Evolutionary conservation across 768 basidiomycete genomes (phyloP).

Genomic region (Pulveroboletus sp.): DNA sequence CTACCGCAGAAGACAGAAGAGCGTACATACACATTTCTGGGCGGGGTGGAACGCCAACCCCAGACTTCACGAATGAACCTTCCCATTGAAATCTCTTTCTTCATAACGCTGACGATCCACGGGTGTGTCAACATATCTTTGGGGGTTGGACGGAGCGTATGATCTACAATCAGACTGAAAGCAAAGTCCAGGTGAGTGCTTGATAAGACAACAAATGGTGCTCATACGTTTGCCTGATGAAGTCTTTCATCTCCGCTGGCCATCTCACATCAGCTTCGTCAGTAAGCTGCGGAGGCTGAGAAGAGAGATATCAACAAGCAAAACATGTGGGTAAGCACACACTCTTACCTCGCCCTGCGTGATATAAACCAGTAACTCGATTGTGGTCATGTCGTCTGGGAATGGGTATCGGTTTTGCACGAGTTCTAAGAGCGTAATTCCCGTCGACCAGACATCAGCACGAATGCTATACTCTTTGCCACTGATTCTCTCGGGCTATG

Average conservation of each 20-base stretch:
- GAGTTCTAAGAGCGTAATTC: conserved; percentile 90
- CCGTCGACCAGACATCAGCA: conserved; percentile 98
- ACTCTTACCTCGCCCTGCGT: conserved; percentile 65
- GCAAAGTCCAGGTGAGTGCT: conserved; percentile 4
- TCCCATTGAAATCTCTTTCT: conserved; percentile 82
- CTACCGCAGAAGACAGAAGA: background rate
- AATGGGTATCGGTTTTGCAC: conserved; percentile 95
- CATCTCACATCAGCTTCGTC: conserved; percentile 65
- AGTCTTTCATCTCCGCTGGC: conserved; percentile 87
- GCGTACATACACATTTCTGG: conserved; percentile 20
- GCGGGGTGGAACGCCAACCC: conserved; percentile 57
- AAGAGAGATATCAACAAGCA: conserved; percentile 12
- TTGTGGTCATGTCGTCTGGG: conserved; percentile 85
- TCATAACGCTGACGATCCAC: conserved; percentile 76
- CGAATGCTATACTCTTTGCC: conserved; percentile 91
- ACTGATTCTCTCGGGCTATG: conserved; percentile 88
- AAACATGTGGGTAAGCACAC: background rate
- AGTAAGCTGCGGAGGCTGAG: conserved; percentile 74
- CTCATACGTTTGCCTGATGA: conserved; percentile 78
- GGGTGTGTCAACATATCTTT: conserved; percentile 78
- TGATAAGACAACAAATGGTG: background rate
- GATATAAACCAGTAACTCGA: conserved; percentile 91
- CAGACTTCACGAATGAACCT: conserved; percentile 84
- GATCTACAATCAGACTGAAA: conserved; percentile 64
- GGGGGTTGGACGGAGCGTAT: conserved; percentile 68